Evolutionary conservation across 495 filamentous ascomycete species (phyloP).

Genomic region (Ascodesmis nigricans): DNA sequence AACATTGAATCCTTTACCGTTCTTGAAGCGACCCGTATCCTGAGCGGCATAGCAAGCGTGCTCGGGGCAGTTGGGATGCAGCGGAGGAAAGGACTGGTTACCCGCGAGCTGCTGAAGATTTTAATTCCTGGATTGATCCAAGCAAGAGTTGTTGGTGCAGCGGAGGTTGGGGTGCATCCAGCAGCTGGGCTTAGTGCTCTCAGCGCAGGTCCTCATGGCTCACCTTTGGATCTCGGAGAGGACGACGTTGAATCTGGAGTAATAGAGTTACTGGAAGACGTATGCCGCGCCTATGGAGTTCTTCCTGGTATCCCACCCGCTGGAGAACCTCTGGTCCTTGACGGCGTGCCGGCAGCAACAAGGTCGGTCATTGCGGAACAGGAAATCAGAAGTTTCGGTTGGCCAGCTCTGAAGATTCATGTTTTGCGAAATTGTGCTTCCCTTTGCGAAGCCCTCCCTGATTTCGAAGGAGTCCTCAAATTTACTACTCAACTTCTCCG

Average conservation of each 20-base stretch:
- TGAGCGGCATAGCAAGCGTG: slow-evolving; percentile 70
- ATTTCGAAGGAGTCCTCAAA: slow-evolving; percentile 66
- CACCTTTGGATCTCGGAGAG: slow-evolving; percentile 44
- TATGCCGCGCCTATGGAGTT: slow-evolving; percentile 28
- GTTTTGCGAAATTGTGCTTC: slow-evolving; percentile 67
- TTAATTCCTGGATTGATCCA: slow-evolving; percentile 73
- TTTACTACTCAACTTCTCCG: slow-evolving; percentile 68
- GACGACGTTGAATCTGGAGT: slow-evolving; percentile 58
- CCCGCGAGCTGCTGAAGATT: slow-evolving; percentile 62
- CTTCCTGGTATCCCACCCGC: slow-evolving; percentile 6
- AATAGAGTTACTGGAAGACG: slow-evolving; percentile 32
- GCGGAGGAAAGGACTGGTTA: slow-evolving; percentile 68
- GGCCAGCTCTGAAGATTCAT: slow-evolving; percentile 53
- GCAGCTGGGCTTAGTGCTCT: slow-evolving; percentile 39
- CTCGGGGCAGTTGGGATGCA: slow-evolving; percentile 52
- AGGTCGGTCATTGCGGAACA: slow-evolving; percentile 28
- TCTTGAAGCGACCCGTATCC: slow-evolving; percentile 28
- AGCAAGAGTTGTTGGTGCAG: slow-evolving; percentile 75
- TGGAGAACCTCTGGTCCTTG: neutral
- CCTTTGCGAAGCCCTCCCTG: slow-evolving; percentile 79
- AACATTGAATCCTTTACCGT: slow-evolving; percentile 24
- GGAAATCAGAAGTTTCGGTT: slow-evolving; percentile 36
- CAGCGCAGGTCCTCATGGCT: slow-evolving; percentile 17
- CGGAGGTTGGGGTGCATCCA: slow-evolving; percentile 86
- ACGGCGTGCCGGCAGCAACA: slow-evolving; percentile 11